phyloP scores from a whole-genome alignment of 2,329 filamentous ascomycete species.

The Chaetomiaceae sp. region DNA sequence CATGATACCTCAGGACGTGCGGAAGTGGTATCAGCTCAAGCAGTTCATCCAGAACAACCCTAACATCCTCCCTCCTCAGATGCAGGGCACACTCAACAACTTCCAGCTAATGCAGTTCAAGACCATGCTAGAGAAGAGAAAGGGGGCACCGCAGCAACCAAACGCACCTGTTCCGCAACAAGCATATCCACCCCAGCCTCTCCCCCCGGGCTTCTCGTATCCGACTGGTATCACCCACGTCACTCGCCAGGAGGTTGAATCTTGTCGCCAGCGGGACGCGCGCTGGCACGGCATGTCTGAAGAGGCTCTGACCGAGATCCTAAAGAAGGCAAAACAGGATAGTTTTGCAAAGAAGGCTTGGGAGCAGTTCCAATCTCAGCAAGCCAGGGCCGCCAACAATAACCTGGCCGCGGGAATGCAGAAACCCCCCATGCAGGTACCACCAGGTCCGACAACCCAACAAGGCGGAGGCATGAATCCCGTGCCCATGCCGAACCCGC shows the following conservation, averaged over 20 bases:
- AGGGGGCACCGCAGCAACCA: conserved; percentile 1
- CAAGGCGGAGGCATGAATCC: neutral
- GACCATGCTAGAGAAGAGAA: conserved; percentile 2
- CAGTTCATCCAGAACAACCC: conserved; percentile 37
- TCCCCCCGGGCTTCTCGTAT: conserved; percentile 23
- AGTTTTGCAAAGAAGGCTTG: conserved; percentile 12
- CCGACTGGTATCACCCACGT: conserved; percentile 25
- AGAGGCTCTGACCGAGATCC: conserved; percentile 7
- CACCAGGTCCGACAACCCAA: conserved; percentile 1
- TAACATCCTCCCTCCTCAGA: neutral
- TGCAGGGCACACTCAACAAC: conserved; percentile 3
- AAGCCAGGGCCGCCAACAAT: conserved; percentile 12
- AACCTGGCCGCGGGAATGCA: neutral
- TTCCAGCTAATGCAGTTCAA: conserved; percentile 17
- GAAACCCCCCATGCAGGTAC: conserved; percentile 1
- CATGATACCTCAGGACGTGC: conserved; percentile 38
- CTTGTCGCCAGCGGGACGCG: conserved; percentile 24
- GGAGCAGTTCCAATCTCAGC: conserved; percentile 8
- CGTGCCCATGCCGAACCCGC: conserved; percentile 19
- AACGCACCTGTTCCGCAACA: conserved; percentile 15
- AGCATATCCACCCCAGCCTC: neutral
- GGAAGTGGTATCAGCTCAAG: conserved; percentile 47
- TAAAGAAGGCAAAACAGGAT: conserved; percentile 19
- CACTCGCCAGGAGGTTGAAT: conserved; percentile 27
- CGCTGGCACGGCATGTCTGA: conserved; percentile 13